Conservation (phyloP, 768 basidiomycete species). For the Tylopilus plumbeoviolaceoides region DNA sequence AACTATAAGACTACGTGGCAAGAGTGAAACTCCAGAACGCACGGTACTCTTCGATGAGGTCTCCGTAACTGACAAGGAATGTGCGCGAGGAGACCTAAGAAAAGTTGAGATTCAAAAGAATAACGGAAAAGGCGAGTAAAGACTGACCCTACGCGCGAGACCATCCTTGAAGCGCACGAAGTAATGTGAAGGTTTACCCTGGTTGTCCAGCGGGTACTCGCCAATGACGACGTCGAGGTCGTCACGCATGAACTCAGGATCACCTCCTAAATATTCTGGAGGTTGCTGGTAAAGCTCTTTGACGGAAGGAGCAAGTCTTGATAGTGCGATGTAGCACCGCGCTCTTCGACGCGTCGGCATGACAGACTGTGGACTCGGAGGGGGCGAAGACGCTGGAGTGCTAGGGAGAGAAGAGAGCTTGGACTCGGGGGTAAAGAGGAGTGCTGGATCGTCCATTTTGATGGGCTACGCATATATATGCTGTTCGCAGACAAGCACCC, state of each 20-base stretch:
- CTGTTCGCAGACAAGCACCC: neutral
- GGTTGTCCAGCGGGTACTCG: slow-evolving; percentile 37
- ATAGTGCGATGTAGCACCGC: slow-evolving; percentile 36
- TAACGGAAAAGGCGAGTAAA: neutral
- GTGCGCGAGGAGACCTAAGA: slow-evolving; percentile 40
- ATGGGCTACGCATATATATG: neutral
- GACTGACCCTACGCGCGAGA: slow-evolving; percentile 53
- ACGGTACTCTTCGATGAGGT: slow-evolving; percentile 57
- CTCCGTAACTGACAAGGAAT: slow-evolving; percentile 38
- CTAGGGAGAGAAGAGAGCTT: slow-evolving; percentile 12
- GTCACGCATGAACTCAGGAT: slow-evolving; percentile 28
- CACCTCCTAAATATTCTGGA: slow-evolving; percentile 32
- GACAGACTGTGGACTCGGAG: neutral
- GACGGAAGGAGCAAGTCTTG: slow-evolving; percentile 34
- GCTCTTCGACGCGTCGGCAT: slow-evolving; percentile 12
- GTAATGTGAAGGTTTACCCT: slow-evolving; percentile 44
- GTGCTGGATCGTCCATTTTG: slow-evolving; percentile 20
- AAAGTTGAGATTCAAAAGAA: slow-evolving; percentile 1
- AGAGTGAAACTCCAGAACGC: slow-evolving; percentile 20
- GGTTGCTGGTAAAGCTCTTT: slow-evolving; percentile 41
- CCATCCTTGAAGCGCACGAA: slow-evolving; percentile 58
- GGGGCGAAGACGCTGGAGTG: slow-evolving; percentile 10
- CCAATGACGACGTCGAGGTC: slow-evolving; percentile 52
- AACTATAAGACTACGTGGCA: slow-evolving; percentile 7
- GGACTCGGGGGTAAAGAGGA: slow-evolving; percentile 12